Conservation (phyloP, 2,329 filamentous ascomycete species). For the Coniochaeta ligniaria region DNA sequence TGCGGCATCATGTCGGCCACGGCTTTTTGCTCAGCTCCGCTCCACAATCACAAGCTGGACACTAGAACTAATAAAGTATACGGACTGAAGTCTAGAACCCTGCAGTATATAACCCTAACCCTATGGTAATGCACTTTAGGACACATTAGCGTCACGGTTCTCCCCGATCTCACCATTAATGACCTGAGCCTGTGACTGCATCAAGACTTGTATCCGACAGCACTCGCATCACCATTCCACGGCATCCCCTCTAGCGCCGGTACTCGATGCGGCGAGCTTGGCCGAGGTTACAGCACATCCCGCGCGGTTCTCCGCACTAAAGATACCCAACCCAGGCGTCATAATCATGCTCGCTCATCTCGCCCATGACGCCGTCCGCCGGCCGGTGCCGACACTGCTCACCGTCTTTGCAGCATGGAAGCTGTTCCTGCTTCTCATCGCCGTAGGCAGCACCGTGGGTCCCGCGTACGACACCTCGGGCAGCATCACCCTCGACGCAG, state of each 20-base stretch:
- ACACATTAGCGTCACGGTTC: not conserved
- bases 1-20: not conserved
- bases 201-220: too few relatives aligned
- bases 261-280: not conserved
- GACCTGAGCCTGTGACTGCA: not conserved
- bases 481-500: constrained; percentile 32
- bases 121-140: not conserved
- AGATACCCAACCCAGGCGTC: not conserved
- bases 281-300: not conserved
- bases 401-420: constrained; percentile 60
- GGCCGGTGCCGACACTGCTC: constrained; percentile 19
- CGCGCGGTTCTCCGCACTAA: not conserved
- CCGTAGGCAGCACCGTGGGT: constrained; percentile 37
- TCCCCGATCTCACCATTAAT: not conserved
- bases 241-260: not conserved
- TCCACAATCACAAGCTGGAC: not conserved
- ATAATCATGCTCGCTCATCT: not conserved
- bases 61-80: too few relatives aligned
- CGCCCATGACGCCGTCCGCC: not conserved
- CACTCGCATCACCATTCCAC: not conserved
- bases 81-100: not conserved
- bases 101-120: not conserved
- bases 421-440: constrained; percentile 53
- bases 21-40: not conserved
- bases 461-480: constrained; percentile 76